Base-by-base conservation (phyloP, 1,139 yeast species). In the Kodamaea alishanica region DNA sequence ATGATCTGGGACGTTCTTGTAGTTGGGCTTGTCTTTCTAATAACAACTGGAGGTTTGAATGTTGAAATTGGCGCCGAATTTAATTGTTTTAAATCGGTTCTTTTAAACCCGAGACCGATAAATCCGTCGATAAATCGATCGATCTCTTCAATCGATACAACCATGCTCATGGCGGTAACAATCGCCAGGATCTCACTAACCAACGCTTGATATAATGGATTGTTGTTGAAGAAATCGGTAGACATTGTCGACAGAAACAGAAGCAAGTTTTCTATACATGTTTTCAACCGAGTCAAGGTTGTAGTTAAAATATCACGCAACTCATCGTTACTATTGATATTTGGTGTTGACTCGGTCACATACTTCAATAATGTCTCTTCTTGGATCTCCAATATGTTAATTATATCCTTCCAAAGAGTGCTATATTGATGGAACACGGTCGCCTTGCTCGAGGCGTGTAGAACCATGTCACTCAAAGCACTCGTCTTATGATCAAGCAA, bases 381-480 rank as follows among this genome's bases (percentile, higher is more conserved):
- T 34, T 60, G 61, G 3, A 47, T 33, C n/a, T 52, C 52, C 30
- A 70, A 44, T n/a, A 54, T 46, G 2, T 52, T 57, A 20, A 67
- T 54, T 0, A 65, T 49, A 35, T 72, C 77, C 12, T 58, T 55
- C 73, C 81, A 71, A 3, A 63, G 52, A 0, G 58, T 41, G 1
- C 58, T 52, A 41, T 52, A 56, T 28, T 60, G 56, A 39, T 67
- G 72, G 45, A 49, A 68, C 0, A 45, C 34, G 4, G 64, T 53
- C 1, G 75, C 63, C 33, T 49, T 45, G 8, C 42, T 45, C 0
- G 73, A 63, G 0, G 67, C 46, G 11, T 50, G 46, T 2, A 49
- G 44, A 3, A 57, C 49, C 30, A 64, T 45, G 33, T 58, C 65
- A 7, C 51, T 48, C 26, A 65, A 51, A 0, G 67, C 72, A 24